A percentile compares a stretch with the other conserved stretches of the same genome.
Conservation (phyloP, 352 stramenopile genomes). For the Pythium chondricola region DNA sequence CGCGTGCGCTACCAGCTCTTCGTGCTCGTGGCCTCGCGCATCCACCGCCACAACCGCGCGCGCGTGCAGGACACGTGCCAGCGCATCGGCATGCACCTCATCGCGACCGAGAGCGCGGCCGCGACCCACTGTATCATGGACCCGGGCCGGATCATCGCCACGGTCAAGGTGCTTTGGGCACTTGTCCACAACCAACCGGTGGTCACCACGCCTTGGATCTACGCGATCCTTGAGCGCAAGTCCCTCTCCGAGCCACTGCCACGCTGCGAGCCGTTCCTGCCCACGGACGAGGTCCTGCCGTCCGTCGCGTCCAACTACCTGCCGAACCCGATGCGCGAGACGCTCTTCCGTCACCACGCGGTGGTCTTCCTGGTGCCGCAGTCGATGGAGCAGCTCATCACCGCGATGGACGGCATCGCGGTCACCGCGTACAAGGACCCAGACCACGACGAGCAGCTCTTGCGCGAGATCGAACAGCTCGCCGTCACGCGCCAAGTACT, state of each 20-base stretch:
- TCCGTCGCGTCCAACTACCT: constrained; percentile 60
- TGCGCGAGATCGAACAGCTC: constrained; percentile 51
- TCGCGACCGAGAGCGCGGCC: constrained; percentile 43
- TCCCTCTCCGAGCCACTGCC: constrained; percentile 69
- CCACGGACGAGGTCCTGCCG: constrained; percentile 46
- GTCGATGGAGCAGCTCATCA: constrained; percentile 73
- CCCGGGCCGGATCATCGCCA: constrained; percentile 69
- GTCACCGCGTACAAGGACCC: constrained; percentile 47
- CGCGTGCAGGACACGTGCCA: constrained; percentile 75
- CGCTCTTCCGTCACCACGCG: constrained; percentile 59
- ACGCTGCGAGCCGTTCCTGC: constrained; percentile 70
- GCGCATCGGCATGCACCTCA: constrained; percentile 73
- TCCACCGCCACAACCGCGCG: constrained; percentile 47
- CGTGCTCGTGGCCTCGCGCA: constrained; percentile 70
- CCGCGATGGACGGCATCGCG: constrained; percentile 65
- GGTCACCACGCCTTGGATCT: constrained; percentile 76
- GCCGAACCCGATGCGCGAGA: constrained; percentile 70
- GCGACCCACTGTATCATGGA: constrained; percentile 87
- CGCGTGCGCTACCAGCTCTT: constrained; percentile 78
- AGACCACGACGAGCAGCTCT: constrained; percentile 47
- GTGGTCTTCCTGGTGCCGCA: constrained; percentile 71
- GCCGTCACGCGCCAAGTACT: constrained; percentile 42
- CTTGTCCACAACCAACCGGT: constrained; percentile 82
- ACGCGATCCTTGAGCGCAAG: constrained; percentile 65
- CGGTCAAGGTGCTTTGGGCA: constrained; percentile 82